Conservation (phyloP, 441 rosid genomes). For the Gossypium gossypioides region DNA sequence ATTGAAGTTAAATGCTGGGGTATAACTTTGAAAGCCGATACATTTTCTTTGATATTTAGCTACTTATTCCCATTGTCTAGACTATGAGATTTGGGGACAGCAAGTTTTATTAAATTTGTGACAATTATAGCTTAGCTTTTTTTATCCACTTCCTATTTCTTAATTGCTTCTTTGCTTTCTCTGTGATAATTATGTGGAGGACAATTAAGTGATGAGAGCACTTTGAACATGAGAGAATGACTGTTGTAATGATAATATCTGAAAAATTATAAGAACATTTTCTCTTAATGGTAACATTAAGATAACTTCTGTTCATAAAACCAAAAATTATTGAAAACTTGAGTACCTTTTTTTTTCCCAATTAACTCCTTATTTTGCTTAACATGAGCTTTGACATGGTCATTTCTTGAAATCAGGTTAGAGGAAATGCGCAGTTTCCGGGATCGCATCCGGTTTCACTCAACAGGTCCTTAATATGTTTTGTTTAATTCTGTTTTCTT, state of each 20-base stretch:
- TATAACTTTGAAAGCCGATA: slow-evolving; percentile 25
- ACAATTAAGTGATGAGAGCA: neutral
- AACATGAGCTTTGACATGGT: neutral
- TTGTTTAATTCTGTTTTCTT: slow-evolving; percentile 14
- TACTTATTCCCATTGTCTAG: slow-evolving; percentile 3
- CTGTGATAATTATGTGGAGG: neutral
- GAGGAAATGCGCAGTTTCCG: slow-evolving; percentile 77
- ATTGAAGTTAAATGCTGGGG: slow-evolving; percentile 61
- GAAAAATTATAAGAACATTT: neutral
- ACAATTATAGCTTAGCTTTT: neutral
- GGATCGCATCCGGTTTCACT: slow-evolving; percentile 99
- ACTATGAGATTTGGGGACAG: neutral
- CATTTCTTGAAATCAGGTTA: slow-evolving; percentile 43
- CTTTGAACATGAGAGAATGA: neutral
- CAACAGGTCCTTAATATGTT: slow-evolving; percentile 48
- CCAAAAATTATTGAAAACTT: neutral
- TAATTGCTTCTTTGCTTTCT: neutral
- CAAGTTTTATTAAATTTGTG: neutral
- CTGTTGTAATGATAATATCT: neutral
- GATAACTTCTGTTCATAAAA: neutral
- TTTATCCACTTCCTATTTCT: neutral
- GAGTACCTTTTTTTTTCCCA: neutral
- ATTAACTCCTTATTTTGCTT: neutral
- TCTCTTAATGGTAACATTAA: neutral
- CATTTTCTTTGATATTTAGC: slow-evolving; percentile 6